phyloP scores from a whole-genome alignment of 495 filamentous ascomycete species.

The Talaromyces wortmannii region DNA sequence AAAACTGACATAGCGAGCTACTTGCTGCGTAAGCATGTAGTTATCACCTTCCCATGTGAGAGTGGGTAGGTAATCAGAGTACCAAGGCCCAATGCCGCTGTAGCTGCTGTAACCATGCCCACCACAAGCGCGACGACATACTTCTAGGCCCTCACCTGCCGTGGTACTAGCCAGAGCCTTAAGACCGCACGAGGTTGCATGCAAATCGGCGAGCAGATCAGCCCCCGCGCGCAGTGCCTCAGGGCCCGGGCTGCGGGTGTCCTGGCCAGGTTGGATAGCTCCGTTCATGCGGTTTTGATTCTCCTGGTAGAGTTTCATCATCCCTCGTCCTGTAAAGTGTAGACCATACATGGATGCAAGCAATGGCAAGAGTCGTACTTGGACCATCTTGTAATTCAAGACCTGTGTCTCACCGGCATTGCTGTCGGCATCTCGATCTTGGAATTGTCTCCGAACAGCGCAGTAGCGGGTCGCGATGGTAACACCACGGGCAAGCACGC shows the following conservation, averaged over 20 bases:
- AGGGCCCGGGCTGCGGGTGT: conserved; percentile 52
- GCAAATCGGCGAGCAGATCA: conserved; percentile 63
- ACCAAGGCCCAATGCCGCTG: conserved; percentile 60
- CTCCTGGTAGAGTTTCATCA: conserved; percentile 60
- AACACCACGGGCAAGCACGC: conserved; percentile 63
- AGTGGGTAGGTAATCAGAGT: conserved; percentile 63
- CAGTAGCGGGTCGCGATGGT: conserved; percentile 69
- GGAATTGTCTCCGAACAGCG: conserved; percentile 63
- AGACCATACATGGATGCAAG: conserved; percentile 68
- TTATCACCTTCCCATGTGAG: conserved; percentile 65
- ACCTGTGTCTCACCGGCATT: conserved; percentile 60
- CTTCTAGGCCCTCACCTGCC: conserved; percentile 62
- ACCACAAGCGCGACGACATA: conserved; percentile 64
- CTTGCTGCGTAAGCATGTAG: conserved; percentile 74
- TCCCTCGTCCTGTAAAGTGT: conserved; percentile 65
- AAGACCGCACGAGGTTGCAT: conserved; percentile 66
- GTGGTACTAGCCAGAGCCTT: conserved; percentile 63
- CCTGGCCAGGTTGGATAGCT: conserved; percentile 24
- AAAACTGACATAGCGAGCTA: conserved; percentile 53
- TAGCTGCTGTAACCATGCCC: conserved; percentile 69
- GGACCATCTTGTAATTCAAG: conserved; percentile 72
- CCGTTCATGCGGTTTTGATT: conserved; percentile 57
- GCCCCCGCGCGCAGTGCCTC: conserved; percentile 58
- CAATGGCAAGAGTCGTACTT: conserved; percentile 60
- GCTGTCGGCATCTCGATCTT: conserved; percentile 54